Conservation (phyloP, 345 rosid genomes). For the Salix viminalis region DNA sequence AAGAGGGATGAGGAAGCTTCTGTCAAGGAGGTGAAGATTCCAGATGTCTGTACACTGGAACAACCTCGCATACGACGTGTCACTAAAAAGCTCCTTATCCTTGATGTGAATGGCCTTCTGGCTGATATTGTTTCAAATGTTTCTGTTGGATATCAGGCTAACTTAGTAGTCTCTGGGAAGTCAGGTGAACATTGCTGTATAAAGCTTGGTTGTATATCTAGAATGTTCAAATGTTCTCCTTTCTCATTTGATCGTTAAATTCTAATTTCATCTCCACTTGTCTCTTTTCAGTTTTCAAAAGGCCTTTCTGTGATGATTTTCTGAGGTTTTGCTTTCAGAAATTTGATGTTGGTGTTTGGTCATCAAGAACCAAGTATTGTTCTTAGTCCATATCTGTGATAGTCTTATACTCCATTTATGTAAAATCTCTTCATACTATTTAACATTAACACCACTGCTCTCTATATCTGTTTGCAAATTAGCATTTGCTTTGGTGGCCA, state of each 20-base stretch:
- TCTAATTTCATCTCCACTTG: background rate
- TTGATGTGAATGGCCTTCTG: slow-evolving; percentile 32
- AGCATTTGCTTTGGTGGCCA: background rate
- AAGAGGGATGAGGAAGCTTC: too few relatives aligned
- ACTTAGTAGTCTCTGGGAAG: slow-evolving; percentile 10
- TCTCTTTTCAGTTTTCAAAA: slow-evolving; percentile 23
- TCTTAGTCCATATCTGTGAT: background rate
- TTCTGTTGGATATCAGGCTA: background rate
- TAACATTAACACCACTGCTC: background rate
- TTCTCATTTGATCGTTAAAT: background rate
- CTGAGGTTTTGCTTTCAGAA: slow-evolving; percentile 27
- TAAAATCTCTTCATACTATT: background rate
- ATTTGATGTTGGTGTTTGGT: slow-evolving; percentile 33
- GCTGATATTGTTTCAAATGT: slow-evolving; percentile 20
- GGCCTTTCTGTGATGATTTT: slow-evolving; percentile 30
- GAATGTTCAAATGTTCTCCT: background rate
- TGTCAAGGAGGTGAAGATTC: slow-evolving; percentile 14
- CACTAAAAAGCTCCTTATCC: slow-evolving; percentile 27
- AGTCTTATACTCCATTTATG: background rate
- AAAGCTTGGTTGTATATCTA: background rate
- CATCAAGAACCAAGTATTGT: slow-evolving; percentile 22
- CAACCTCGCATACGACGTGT: slow-evolving; percentile 13
- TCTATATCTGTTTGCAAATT: background rate
- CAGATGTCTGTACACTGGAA: slow-evolving; percentile 15
- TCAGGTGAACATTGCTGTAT: slow-evolving; percentile 13